These are phyloP conservation scores for Aspergillus hancockii DNA, from an alignment of 495 filamentous ascomycete species.

Conservation along the genomic window DNA sequence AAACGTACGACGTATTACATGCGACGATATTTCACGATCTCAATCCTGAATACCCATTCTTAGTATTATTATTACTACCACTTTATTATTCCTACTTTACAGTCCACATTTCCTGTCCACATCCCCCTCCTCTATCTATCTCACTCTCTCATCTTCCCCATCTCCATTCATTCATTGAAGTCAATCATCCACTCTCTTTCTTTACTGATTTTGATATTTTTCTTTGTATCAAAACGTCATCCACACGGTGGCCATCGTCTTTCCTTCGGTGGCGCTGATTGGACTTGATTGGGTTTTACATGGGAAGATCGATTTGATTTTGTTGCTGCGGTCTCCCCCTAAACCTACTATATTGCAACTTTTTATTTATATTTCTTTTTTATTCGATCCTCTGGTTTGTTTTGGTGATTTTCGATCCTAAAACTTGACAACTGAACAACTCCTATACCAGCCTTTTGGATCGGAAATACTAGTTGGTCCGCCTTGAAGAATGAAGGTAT, in stretches of 20 bases:
- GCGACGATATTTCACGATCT: not conserved
- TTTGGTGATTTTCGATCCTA: not conserved
- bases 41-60: not conserved
- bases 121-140: not conserved
- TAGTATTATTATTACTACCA: not conserved
- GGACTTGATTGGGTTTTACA: conserved; percentile 24
- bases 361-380: not conserved
- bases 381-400: too few relatives aligned
- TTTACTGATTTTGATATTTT: not conserved
- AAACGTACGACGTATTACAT: not conserved
- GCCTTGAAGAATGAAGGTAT: conserved; percentile 28
- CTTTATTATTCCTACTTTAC: not conserved
- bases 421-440: conserved; percentile 3
- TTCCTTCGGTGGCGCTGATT: conserved; percentile 32
- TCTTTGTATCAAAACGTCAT: conserved; percentile 12
- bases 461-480: conserved; percentile 4
- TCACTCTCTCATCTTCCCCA: conserved; percentile 4
- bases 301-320: conserved; percentile 26
- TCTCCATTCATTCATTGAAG: conserved; percentile 18
- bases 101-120: not conserved
- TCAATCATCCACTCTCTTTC: conserved; percentile 11
- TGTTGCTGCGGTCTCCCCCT: not conserved
- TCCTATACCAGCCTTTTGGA: not conserved
- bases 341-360: not conserved
- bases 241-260: conserved; percentile 13